Evolutionary conservation across 106 monocot species (phyloP), one percentile per base, ranked within the genome.

Genomic region (Platanthera zijinensis): DNA sequence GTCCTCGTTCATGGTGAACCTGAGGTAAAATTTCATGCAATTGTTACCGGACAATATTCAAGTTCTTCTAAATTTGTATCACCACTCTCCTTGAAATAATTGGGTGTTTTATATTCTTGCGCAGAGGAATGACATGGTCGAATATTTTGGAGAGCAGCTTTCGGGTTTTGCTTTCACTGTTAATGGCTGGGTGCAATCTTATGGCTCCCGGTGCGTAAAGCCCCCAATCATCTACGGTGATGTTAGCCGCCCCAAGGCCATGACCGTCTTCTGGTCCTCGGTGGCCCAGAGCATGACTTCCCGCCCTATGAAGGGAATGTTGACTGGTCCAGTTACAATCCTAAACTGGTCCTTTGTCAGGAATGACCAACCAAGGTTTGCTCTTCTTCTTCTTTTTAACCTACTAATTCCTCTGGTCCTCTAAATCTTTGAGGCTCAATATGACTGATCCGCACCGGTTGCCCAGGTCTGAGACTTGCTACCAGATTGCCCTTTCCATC

Each of bases 51-150:
- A 3, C 17, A 17, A 63, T 21, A 5, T 4, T 5, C 52, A 63
- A 22, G 8, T 7, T 56, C 17, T 56, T 12, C 13, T 56, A 14
- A 15, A 14, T 0, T 14, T 59, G 13, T 54, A 14, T 54, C 1
- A 4, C 2, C 13, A 54, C 8, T 21, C 21, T 63, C 17, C 22
- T 63, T 63, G 54, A 54, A 17, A 13, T 56, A 32, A 32, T 56
- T 13, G 17, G 5, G 17, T 56, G 14, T 56, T 14, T 56, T 14
- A 13, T 56, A 1, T 11, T 67, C 0, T 15, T n/a, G 13, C 15
- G 70, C 74, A 80, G 80, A 80, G 80, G 51, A 80, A 80, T 47
- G 80, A 80, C n/a, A 80, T 80, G 80, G 80, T 80, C 8, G 80
- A 80, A 52, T 80, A 80, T 73, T 80, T 80, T 52, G 80, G 80